Conservation (phyloP, 371 early-diverging fungal species). For the Mitosporidium daphniae region DNA sequence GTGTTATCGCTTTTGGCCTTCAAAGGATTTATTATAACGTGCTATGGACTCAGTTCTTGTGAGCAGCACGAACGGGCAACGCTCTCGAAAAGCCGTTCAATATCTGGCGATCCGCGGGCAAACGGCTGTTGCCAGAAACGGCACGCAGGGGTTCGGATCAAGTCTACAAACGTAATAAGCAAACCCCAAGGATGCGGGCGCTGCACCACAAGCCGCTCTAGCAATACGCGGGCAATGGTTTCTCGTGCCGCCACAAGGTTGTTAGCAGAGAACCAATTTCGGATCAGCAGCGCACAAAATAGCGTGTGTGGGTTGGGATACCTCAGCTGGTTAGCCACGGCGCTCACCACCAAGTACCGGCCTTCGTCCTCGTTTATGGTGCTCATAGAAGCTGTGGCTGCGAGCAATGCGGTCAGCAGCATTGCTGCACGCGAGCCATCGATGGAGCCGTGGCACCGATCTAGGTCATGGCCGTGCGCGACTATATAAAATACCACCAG, state of each 20-base stretch:
- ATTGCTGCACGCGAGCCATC: too few species aligned
- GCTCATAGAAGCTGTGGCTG: too few species aligned
- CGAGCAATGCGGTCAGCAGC: too few species aligned
- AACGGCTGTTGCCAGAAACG: constrained; percentile 46
- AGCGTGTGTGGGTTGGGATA: constrained; percentile 74
- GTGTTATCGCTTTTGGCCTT: too few species aligned
- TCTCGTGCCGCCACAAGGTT: constrained; percentile 28
- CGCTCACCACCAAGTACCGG: constrained; percentile 43
- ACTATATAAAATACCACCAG: too few species aligned
- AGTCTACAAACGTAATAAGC: constrained; percentile 67
- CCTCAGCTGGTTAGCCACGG: constrained; percentile 74
- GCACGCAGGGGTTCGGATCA: constrained; percentile 58
- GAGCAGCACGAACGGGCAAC: too few species aligned
- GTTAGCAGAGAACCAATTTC: constrained; percentile 44
- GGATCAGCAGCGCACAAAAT: constrained; percentile 19
- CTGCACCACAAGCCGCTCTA: constrained; percentile 72
- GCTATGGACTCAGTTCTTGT: too few species aligned
- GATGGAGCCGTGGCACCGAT: too few species aligned
- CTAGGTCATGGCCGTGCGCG: too few species aligned
- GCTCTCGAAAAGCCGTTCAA: constrained; percentile 25
- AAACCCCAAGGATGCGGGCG: constrained; percentile 88
- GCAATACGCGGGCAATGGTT: constrained; percentile 20
- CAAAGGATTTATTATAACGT: too few species aligned
- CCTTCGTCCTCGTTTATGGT: too few species aligned
- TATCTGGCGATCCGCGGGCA: constrained; percentile 24